Evolutionary conservation across 768 basidiomycete genomes (phyloP), one percentile per base, ranked within the genome.

Genomic region (Suillus cothurnatus): DNA sequence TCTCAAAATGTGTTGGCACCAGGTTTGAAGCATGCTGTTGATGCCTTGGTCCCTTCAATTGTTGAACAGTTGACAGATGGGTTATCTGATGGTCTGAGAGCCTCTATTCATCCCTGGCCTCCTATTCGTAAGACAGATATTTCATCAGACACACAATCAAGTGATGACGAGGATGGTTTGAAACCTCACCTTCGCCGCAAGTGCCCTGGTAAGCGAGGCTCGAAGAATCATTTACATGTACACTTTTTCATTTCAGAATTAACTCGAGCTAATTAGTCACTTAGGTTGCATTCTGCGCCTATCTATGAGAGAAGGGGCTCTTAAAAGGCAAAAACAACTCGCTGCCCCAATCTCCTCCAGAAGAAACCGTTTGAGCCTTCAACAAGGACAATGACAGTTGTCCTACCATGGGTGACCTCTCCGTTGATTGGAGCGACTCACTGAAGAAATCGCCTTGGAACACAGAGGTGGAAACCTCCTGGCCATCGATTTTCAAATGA

Each of bases 241-340:
- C 19, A 2, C 19, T 19, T 43, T 43, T 43, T 45, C 19, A 43
- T 43, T 43, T 21, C 41, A 43, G 41, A 43, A 43, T 43, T 43
- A 43, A 43, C 19, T 21, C 41, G 8, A 43, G 41, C 41, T 43
- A 21, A 43, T 43, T 43, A 1, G 41, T 43, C 41, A 43, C 19
- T 43, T 43, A 57, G 50, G 39, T 14, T 1, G 60, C 61, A 23
- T 65, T 65, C 38, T 8, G 52, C 7, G 6, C 34, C 17, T 65
- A 65, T 49, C 47, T 49, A 23, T 6, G 11, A 49, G 47, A n/a
- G 47, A 49, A 49, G 1, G n/a, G 47, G 47, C 47, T 23, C n/a
- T 11, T 49, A 4, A 49, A 49, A 23, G 47, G 47, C n/a, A 49
- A 49, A 49, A 49, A 49, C n/a, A 23, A 23, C 12, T 49, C 12